Base-by-base conservation (phyloP, 2,329 filamentous ascomycete genomes). In the Penicillium sclerotiorum region DNA sequence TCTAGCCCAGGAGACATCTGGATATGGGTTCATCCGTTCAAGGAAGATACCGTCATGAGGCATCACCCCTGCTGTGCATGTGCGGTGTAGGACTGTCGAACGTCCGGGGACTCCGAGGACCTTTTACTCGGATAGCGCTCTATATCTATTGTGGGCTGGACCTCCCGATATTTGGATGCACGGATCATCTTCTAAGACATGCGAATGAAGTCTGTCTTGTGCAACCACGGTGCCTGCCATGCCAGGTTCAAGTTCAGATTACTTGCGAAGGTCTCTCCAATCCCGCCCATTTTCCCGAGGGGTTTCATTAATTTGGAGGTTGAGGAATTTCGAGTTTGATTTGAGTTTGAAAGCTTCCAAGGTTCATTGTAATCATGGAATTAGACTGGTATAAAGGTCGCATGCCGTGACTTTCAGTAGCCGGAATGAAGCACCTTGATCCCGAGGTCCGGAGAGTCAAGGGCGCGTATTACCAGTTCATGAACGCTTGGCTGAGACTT, bases 171-270 rank as follows among this genome's bases (percentile, higher is more conserved):
- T n/a, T n/a, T n/a, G n/a, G n/a, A n/a, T n/a, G n/a, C 23, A 9
- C 33, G 49, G 8, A 8, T 39, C 13, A 33, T 36, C 50, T 53
- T 41, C 48, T 52, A 42, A 45, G 42, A 57, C 54, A 52, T 47
- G 39, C 42, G 37, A 45, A 32, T 15, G 39, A 37, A 18, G 22
- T 48, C 50, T 25, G 46, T 22, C 40, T n/a, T 38, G 55, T 55
- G 44, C 35, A 33, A 53, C 50, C 12, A 9, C n/a, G n/a, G n/a
- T n/a, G n/a, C n/a, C n/a, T n/a, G n/a, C n/a, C n/a, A n/a, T n/a
- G n/a, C n/a, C n/a, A n/a, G n/a, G n/a, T n/a, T n/a, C n/a, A n/a
- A n/a, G n/a, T n/a, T n/a, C n/a, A n/a, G n/a, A n/a, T n/a, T n/a
- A n/a, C n/a, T n/a, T n/a, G n/a, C n/a, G n/a, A n/a, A n/a, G n/a